Evolutionary conservation across 208 protist genomes (phyloP).

Genomic region (Crithidia mellificae): DNA sequence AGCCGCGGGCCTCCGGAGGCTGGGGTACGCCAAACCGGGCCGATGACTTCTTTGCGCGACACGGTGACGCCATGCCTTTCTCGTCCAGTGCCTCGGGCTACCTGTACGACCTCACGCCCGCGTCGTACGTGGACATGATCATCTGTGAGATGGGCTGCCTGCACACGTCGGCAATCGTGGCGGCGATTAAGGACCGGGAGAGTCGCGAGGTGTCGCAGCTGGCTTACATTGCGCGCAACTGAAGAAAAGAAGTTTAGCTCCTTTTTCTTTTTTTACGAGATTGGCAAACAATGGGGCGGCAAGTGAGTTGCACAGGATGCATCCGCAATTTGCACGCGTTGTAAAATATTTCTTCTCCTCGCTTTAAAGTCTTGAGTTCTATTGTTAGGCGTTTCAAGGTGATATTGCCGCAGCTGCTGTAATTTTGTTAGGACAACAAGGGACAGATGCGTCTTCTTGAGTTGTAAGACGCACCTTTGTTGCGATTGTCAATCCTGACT

Average conservation of each 20-base stretch:
- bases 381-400: too few relatives aligned
- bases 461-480: too few relatives aligned
- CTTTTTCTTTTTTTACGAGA: too few relatives aligned
- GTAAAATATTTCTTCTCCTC: too few relatives aligned
- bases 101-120: slow-evolving; percentile 82
- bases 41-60: slow-evolving; percentile 10
- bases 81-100: slow-evolving; percentile 57
- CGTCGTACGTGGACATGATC: slow-evolving; percentile 79
- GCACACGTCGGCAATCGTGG: slow-evolving; percentile 76
- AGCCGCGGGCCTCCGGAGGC: slow-evolving; percentile 19
- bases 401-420: too few relatives aligned
- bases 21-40: slow-evolving; percentile 26
- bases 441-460: too few relatives aligned
- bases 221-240: slow-evolving; percentile 28
- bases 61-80: slow-evolving; percentile 9
- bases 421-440: too few relatives aligned
- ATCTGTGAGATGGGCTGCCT: slow-evolving; percentile 87
- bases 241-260: not conserved
- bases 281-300: too few relatives aligned
- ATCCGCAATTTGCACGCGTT: not conserved
- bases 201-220: slow-evolving; percentile 42
- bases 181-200: slow-evolving; percentile 71
- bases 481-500: too few relatives aligned
- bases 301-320: too few relatives aligned
- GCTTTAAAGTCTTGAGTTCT: too few relatives aligned